Conservation (phyloP, 2,329 filamentous ascomycete species). For the Graphilbum fragrans region DNA sequence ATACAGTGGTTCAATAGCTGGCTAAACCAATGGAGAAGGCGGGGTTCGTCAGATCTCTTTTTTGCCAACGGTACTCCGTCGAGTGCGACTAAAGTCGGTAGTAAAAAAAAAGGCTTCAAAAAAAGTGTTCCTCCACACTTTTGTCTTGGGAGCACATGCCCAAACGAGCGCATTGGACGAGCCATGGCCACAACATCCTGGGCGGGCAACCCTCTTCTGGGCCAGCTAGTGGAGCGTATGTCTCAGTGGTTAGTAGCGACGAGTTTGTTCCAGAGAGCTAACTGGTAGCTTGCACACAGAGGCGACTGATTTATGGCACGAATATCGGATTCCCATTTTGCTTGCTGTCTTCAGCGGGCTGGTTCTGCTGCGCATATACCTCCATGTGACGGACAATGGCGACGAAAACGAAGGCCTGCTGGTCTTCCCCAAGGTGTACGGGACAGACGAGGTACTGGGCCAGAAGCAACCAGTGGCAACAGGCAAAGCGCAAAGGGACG, state of each 20-base stretch:
- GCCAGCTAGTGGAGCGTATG: neutral
- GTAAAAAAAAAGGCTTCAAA: no score
- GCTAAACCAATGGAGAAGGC: no score
- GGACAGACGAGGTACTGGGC: conserved; percentile 2
- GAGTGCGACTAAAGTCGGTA: no score
- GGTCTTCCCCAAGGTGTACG: conserved; percentile 23
- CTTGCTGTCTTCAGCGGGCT: conserved; percentile 25
- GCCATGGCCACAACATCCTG: conserved; percentile 7
- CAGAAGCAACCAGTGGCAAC: no score
- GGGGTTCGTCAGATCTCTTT: no score
- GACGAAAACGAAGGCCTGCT: conserved; percentile 21
- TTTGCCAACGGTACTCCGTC: no score
- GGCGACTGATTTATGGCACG: conserved; percentile 30
- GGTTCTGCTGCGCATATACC: conserved; percentile 26
- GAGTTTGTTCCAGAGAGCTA: neutral
- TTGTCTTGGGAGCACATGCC: no score
- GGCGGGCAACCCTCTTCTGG: conserved; percentile 2
- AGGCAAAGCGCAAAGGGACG: neutral
- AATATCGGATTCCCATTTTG: conserved; percentile 31
- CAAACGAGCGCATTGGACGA: no score
- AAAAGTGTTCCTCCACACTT: no score
- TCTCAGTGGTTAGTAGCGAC: neutral
- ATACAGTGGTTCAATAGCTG: no score
- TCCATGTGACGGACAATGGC: conserved; percentile 19
- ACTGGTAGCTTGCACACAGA: conserved; percentile 9